Base-by-base conservation (phyloP, 108 stramenopile genomes). In the Asterionellopsis glacialis region DNA sequence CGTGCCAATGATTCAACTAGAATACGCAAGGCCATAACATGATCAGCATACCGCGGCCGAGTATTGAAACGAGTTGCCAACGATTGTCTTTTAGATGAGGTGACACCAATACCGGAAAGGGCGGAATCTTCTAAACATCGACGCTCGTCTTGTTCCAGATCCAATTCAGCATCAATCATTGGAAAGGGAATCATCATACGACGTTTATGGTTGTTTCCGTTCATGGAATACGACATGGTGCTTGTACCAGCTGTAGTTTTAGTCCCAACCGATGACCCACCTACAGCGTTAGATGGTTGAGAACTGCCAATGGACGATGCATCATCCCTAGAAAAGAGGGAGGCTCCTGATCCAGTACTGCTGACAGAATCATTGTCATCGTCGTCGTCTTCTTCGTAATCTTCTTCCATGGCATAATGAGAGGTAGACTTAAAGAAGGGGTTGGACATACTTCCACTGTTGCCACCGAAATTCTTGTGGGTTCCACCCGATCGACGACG, bases 91-190 rank as follows among this genome's bases (percentile, higher is more conserved):
- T 47, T 33, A 19, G 16, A 9, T 9, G 22, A 44, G 19, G 23
- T 50, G 44, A 14, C 42, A 21, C 24, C 39, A 25, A 67, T 67
- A 44, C 58, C 60, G 45, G 57, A 63, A 24, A 65, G 41, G 1
- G 71, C 64, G 44, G 64, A 48, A 69, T 84, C 81, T 58, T 91
- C 86, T 44, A 88, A 56, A 50, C 82, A 82, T 14, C 91, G 83
- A 0, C 83, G 75, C 63, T 92, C 91, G 64, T 91, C 90, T 5
- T 78, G 69, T 42, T 88, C 90, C 43, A 91, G 60, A 76, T 91
- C 90, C 55, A 91, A 64, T 64, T 91, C 90, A 44, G 84, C 79
- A 38, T 88, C 87, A 40, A 91, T 59, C 26, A 83, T 67, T 33
- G 85, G 51, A 25, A 63, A 56, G 22, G 87, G 87, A 27, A 91